A percentile compares a stretch with the other conserved stretches of the same genome.
Evolutionary conservation across 2,329 filamentous ascomycete species (phyloP).

Genomic region (Clonostachys chloroleuca): DNA sequence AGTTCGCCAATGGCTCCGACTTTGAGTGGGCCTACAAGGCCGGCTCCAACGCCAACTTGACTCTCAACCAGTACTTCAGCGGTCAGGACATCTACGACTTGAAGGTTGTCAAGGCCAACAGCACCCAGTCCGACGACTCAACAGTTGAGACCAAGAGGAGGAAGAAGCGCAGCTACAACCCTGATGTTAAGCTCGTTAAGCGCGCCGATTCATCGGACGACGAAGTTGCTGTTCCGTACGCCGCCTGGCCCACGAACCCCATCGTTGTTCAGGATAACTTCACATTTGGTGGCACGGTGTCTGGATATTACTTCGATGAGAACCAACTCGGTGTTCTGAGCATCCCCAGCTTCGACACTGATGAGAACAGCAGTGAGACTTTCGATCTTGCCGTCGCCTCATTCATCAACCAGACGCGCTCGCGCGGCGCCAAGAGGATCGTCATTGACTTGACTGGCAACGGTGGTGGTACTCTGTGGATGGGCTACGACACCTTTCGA

Average conservation of each 20-base stretch:
- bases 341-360: neutral
- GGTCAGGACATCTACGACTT: neutral
- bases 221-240: neutral
- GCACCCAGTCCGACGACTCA: neutral
- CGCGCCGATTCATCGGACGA: neutral
- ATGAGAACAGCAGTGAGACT: neutral
- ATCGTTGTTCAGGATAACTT: neutral
- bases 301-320: neutral
- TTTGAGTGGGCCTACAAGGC: neutral
- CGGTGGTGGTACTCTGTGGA: neutral
- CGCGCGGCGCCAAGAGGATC: neutral
- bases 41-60: neutral
- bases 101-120: neutral
- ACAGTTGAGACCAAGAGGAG: neutral
- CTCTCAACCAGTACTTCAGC: neutral
- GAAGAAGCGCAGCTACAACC: neutral
- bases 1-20: neutral
- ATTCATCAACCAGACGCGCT: neutral
- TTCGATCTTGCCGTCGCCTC: neutral
- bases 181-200: neutral
- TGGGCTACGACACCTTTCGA: neutral
- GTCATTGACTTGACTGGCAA: neutral
- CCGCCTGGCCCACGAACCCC: neutral
- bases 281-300: neutral
- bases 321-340: neutral